These are phyloP conservation scores for Ganoderma lingzhi DNA, from an alignment of 1,284 basidiomycete species.

Conservation along the genomic window DNA sequence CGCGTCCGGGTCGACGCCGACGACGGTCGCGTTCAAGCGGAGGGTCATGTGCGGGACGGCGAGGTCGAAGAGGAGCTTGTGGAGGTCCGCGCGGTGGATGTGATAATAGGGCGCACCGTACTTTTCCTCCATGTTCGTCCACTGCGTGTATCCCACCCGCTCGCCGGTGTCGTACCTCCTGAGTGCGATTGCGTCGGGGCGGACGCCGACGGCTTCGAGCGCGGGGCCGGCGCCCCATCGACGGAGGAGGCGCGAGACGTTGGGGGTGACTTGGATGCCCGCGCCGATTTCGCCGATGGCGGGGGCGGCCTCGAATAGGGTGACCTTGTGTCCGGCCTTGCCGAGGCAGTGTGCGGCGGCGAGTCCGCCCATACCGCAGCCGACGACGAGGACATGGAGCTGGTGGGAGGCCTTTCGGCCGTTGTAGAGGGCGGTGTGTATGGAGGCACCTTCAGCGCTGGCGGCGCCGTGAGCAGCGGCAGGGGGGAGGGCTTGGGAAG, in stretches of 20 bases:
- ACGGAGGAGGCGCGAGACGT: conserved; percentile 49
- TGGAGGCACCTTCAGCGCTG: conserved; percentile 31
- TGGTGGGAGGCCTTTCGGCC: conserved; percentile 43
- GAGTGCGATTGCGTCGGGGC: conserved; percentile 51
- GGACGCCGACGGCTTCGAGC: conserved; percentile 47
- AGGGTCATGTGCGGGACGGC: conserved; percentile 56
- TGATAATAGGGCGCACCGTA: conserved; percentile 57
- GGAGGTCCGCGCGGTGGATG: conserved; percentile 55
- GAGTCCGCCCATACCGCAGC: conserved; percentile 57
- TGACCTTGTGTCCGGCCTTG: conserved; percentile 53
- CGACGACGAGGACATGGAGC: conserved; percentile 54
- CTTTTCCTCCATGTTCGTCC: conserved; percentile 47
- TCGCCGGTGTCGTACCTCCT: conserved; percentile 51
- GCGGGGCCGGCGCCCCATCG: conserved; percentile 51
- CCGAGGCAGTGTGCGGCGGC: conserved; percentile 53
- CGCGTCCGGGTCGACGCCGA: conserved; percentile 47
- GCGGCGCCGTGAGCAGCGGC: conserved; percentile 24
- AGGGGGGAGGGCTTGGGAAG: conserved; percentile 1
- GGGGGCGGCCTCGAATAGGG: conserved; percentile 52
- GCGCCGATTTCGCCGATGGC: conserved; percentile 57
- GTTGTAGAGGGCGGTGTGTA: conserved; percentile 35
- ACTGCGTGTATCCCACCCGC: conserved; percentile 51
- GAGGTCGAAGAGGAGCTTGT: conserved; percentile 59
- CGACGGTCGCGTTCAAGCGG: conserved; percentile 51
- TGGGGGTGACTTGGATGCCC: conserved; percentile 60